Evolutionary conservation across 257 asterid species (phyloP), one percentile per base, ranked within the genome.

Genomic region (Cordia subcordata): DNA sequence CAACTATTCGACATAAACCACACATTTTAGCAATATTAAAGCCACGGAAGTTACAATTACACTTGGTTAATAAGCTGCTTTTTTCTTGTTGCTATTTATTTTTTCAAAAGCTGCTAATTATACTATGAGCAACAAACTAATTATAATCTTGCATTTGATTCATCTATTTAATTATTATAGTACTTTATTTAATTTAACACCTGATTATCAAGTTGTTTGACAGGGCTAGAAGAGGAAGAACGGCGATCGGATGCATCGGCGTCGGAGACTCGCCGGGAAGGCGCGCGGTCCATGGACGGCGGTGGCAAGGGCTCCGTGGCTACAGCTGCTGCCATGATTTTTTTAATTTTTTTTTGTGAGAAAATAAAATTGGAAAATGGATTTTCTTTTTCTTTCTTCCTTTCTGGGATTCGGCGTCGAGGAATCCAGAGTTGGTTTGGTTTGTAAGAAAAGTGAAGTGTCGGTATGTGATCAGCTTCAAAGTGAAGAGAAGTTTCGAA

Each of bases 201-300:
- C 89, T 73, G 91, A 66, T 62, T 55, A 22, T 85, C 95, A 19
- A 64, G 35, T 65, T 79, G 86, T 71, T 80, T 73, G 65, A 87
- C 45, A 62, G 81, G 70, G 56, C 72, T 55, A 52, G 64, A 42
- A 33, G 65, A 53, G 40, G 77, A 22, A 0, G 77, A 22, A 0
- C 66, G 51, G 27, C 78, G 94, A 88, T 79, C 87, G 51, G 80
- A n/a, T 44, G 78, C 68, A 39, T 78, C 35, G 22, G 69, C 78
- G 57, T 61, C 76, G 58, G 86, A 56, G 64, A 61, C 62, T 8
- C 52, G 78, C 44, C 47, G 20, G 8, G 96, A 68, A 68, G 81
- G 51, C 46, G 73, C 45, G 33, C 69, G 73, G 45, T 68, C 85
- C 87, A 80, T 77, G 35, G 83, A 73, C 45, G 68, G 84, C 5